These are phyloP conservation scores for Aspergillus kassunensis DNA, from an alignment of 495 filamentous ascomycete genomes.

Conservation along the genomic window DNA sequence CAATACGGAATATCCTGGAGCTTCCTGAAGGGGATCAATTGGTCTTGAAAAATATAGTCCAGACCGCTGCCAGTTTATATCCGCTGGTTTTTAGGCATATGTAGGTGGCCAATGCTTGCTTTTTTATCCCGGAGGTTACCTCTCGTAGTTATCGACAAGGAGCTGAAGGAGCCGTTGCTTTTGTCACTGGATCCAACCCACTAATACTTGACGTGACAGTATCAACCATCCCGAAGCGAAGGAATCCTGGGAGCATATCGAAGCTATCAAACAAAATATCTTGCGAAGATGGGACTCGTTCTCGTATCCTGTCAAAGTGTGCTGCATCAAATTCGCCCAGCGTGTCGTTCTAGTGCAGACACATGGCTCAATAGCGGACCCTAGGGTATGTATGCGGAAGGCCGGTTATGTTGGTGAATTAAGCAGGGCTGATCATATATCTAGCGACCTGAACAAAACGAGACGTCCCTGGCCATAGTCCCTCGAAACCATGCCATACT, in stretches of 20 bases:
- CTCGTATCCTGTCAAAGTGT: constrained; percentile 70
- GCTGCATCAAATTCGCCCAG: constrained; percentile 96
- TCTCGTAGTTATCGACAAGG: constrained; percentile 16
- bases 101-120: constrained; percentile 55
- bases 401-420: not conserved
- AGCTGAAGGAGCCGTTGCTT: not conserved
- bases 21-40: constrained; percentile 66
- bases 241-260: constrained; percentile 83
- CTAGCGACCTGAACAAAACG: constrained; percentile 77
- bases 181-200: constrained; percentile 8
- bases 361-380: constrained; percentile 74
- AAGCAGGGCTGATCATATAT: constrained; percentile 24
- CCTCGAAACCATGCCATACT: constrained; percentile 77
- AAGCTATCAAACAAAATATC: constrained; percentile 82
- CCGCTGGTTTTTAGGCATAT: constrained; percentile 86
- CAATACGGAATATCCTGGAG: constrained; percentile 68
- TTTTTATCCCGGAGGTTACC: constrained; percentile 8
- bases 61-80: constrained; percentile 85
- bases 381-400: constrained; percentile 61
- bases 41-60: constrained; percentile 74
- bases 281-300: constrained; percentile 84
- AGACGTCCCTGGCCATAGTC: constrained; percentile 81
- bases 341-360: constrained; percentile 90
- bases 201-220: constrained; percentile 49
- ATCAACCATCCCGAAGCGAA: constrained; percentile 76